phyloP scores from a whole-genome alignment of 192 early-diverging fungal genomes.

The Mortierella alpina region DNA sequence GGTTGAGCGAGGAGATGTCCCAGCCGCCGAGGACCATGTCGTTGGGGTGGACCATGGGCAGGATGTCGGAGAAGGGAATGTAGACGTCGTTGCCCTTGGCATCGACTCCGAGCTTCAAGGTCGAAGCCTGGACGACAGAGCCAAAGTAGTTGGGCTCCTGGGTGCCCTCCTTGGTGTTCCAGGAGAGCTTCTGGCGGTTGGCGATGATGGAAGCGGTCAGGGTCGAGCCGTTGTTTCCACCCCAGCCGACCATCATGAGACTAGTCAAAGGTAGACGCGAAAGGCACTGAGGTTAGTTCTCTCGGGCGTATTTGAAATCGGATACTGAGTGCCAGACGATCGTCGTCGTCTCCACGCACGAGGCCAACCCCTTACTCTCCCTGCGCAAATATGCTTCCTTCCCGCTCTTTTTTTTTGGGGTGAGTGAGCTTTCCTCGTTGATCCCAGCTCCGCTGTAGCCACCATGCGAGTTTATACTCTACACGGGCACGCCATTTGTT shows the following conservation, averaged over 20 bases:
- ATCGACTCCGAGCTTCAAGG: conserved; percentile 93
- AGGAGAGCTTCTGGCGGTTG: conserved; percentile 88
- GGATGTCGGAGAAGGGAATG: conserved; percentile 91
- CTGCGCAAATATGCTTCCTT: not conserved
- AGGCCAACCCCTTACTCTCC: too few relatives aligned
- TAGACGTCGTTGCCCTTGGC: conserved; percentile 88
- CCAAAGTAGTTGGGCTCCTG: conserved; percentile 98
- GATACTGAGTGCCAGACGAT: too few relatives aligned
- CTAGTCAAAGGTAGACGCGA: conserved; percentile 53
- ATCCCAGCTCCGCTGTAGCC: too few relatives aligned
- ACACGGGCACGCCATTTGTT: too few relatives aligned
- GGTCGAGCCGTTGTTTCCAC: conserved; percentile 99
- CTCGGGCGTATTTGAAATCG: too few relatives aligned
- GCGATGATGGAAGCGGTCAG: conserved; percentile 96
- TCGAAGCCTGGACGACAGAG: conserved; percentile 95
- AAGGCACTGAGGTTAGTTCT: too few relatives aligned
- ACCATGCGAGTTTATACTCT: too few relatives aligned
- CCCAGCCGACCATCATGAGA: conserved; percentile 99
- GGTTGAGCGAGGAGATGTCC: conserved; percentile 91
- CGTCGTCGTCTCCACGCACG: too few relatives aligned
- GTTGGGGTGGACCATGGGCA: conserved; percentile 97
- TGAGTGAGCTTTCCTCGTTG: not conserved
- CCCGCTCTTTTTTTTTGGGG: not conserved
- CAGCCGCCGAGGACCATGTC: conserved; percentile 98
- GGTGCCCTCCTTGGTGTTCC: conserved; percentile 93